A percentile compares a stretch with the other conserved stretches of the same genome.
Conservation (phyloP, 108 stramenopile genomes). For the Nannochloropsis gaditana region DNA sequence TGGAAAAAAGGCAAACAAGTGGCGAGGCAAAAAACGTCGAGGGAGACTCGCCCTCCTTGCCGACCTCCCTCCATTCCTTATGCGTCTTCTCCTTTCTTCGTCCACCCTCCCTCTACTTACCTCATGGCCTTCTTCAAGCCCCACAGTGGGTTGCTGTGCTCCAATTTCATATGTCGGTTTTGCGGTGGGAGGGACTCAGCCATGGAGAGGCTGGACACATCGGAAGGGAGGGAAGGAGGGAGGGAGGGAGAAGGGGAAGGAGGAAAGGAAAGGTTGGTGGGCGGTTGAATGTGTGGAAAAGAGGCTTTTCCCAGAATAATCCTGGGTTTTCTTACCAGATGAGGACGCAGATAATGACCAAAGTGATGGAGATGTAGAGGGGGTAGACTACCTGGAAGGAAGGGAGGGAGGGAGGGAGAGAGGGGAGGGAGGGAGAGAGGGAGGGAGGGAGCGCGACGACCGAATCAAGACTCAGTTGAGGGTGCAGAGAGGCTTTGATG, state of each 20-base stretch:
- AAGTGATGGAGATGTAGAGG: background rate
- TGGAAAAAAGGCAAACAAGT: too few species aligned
- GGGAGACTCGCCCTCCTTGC: background rate
- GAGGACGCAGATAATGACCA: background rate
- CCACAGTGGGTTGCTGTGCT: background rate
- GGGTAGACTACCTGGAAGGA: background rate
- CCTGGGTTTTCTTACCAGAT: background rate
- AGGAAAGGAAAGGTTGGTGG: background rate
- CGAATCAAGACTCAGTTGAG: background rate
- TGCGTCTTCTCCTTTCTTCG: background rate
- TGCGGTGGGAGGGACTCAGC: background rate
- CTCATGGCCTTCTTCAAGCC: background rate
- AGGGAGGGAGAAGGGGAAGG: background rate
- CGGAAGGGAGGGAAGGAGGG: background rate
- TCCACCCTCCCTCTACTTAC: background rate
- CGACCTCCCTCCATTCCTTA: background rate
- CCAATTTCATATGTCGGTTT: background rate
- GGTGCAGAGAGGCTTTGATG: too few species aligned
- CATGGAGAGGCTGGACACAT: background rate
- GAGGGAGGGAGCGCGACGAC: too few species aligned
- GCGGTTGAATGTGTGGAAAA: background rate
- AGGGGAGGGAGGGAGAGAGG: background rate
- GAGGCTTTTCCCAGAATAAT: background rate
- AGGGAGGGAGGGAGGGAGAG: conserved; percentile 2
- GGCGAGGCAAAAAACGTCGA: too few species aligned